Conservation (phyloP, 768 basidiomycete species). For the Collybia sordida region DNA sequence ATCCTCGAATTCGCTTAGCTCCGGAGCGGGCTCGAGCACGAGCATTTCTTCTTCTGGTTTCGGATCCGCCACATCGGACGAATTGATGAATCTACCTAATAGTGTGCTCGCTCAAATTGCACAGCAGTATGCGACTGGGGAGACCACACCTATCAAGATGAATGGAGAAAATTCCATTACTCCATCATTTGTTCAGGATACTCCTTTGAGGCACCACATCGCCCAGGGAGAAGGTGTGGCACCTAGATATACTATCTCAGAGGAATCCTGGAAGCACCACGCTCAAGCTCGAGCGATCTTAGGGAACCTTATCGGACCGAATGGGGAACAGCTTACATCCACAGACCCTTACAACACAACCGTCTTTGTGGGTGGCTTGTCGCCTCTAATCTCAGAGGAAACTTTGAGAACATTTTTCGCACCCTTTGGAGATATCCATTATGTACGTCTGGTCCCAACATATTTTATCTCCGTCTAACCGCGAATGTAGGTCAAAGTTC, state of each 20-base stretch:
- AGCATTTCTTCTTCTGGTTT: constrained; percentile 52
- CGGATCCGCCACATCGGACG: constrained; percentile 50
- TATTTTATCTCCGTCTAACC: constrained; percentile 10
- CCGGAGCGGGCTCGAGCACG: constrained; percentile 44
- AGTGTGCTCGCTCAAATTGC: constrained; percentile 47
- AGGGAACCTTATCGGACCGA: constrained; percentile 81
- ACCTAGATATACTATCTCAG: constrained; percentile 58
- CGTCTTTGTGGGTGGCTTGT: constrained; percentile 90
- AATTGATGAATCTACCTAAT: constrained; percentile 48
- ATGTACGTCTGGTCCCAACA: constrained; percentile 51
- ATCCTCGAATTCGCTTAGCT: constrained; percentile 52
- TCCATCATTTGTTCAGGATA: constrained; percentile 42
- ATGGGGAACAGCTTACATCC: constrained; percentile 83
- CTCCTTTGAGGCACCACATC: constrained; percentile 28
- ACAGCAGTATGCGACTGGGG: constrained; percentile 44
- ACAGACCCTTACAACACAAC: constrained; percentile 97
- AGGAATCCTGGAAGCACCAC: constrained; percentile 85
- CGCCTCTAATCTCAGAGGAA: constrained; percentile 87
- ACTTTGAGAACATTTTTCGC: constrained; percentile 88
- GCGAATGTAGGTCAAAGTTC: constrained; percentile 81
- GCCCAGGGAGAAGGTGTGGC: constrained; percentile 34
- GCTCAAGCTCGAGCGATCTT: constrained; percentile 81
- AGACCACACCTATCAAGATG: constrained; percentile 25
- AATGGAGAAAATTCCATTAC: constrained; percentile 30
- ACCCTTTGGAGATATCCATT: constrained; percentile 93